Evolutionary conservation across 768 basidiomycete genomes (phyloP), one percentile per base, ranked within the genome.

Genomic region (Leccinum truebloodii): DNA sequence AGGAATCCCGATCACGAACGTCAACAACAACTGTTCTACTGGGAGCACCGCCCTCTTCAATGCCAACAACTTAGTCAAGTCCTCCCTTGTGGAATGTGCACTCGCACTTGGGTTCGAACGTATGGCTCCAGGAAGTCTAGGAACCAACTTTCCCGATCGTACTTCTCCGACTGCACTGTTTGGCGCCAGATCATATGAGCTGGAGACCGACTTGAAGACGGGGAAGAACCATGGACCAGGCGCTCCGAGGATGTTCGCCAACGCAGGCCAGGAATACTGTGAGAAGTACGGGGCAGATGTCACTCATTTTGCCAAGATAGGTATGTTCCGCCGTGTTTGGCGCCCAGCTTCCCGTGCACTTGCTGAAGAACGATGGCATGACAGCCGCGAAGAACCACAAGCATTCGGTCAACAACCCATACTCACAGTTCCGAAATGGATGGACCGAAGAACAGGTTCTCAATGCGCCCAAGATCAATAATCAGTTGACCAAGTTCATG

Each of bases 1-100:
- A 1, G 80, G 85, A 32, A 93, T 94, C 60, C 92, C 92, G 0
- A 87, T 94, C 67, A 81, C 88, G 54, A 94, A 94, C 65, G 89
- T 94, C 48, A 93, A 92, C 78, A 94, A 94, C 75, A 91, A 91
- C 73, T 93, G 92, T 67, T 87, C 91, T 4, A 92, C 92, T 0
- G 92, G 91, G 4, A 88, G 87, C 54, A 81, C 89, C 0, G 91
- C 93, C 6, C 79, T 94, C 22, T 90, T 83, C 71, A 83, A 89
- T 51, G 90, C 88, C 7, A 88, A 88, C 64, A 85, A 81, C 24
- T 80, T 83, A 9, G 84, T 94, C 50, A 90, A 87, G 70, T 82
- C 81, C 44, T 88, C 88, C 14, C 79, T 86, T 58, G 84, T 78
- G 2, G 87, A 90, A 57, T 93, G 92, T 69, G 83, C 87, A 1